Base-by-base conservation (phyloP, 371 early-diverging fungal species). In the Umbelopsis sp. region DNA sequence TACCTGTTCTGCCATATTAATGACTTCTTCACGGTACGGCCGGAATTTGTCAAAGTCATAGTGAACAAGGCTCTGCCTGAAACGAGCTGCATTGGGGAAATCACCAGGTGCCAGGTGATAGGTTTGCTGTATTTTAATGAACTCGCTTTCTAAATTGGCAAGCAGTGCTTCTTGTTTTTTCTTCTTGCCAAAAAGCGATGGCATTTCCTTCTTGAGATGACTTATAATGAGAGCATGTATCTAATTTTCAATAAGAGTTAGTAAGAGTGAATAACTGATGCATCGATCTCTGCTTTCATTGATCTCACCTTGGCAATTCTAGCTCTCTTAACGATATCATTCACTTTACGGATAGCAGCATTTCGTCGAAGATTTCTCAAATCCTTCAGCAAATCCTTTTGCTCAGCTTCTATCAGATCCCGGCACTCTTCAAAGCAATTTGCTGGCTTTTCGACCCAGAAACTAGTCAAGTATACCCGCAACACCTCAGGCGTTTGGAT, bases 241-340 rank as follows among this genome's bases (percentile, higher is more conserved):
- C 70, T 87, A 68, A 22, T 46, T 32, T 9, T 46, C 46, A 20
- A 38, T 5, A 22, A 38, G 22, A 22, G 22, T 22, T 0, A 22
- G 22, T 22, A 22, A 22, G 22, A 22, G 22, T 22, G 22, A 22
- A 22, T 22, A 0, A 22, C 22, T 22, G 22, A 22, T 22, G 22
- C 22, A 0, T 22, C 22, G 22, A 22, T 22, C 22, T 22, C 22
- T 22, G 22, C n/a, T 20, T 12, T n/a, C 41, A 32, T 7, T 38
- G 24, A 46, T 32, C 44, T 53, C 51, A 86, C 87, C 65, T 80
- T 80, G 11, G 95, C 94, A 63, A 93, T 78, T 7, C 94, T 84
- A 11, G 95, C 90, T 20, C 96, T 80, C 74, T 96, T 96, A 38
- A 96, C 94, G 66, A 95, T 93, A 73, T 95, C 96, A 71, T 95